These are phyloP conservation scores for Amanita fuliginea DNA, from an alignment of 768 basidiomycete species.

Conservation along the genomic window DNA sequence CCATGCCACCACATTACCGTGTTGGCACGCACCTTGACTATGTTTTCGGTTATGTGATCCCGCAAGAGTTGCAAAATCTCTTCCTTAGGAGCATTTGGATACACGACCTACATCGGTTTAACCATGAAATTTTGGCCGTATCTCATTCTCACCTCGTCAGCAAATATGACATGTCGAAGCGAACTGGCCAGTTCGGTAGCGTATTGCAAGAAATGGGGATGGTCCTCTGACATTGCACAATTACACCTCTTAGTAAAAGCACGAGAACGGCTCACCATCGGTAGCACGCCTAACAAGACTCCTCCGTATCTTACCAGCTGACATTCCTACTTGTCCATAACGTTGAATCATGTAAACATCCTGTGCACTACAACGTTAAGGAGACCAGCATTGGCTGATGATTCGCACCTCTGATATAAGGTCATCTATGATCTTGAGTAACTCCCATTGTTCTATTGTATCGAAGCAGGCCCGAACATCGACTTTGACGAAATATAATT, in stretches of 20 bases:
- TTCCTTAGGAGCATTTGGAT: conserved; percentile 38
- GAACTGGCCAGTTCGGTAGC: conserved; percentile 56
- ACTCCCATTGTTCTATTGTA: conserved; percentile 81
- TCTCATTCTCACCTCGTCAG: conserved; percentile 57
- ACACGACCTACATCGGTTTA: conserved; percentile 25
- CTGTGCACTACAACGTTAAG: conserved; percentile 22
- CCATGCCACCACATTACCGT: background rate
- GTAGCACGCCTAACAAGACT: conserved; percentile 49
- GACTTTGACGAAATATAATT: conserved; percentile 91
- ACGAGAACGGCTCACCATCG: conserved; percentile 33
- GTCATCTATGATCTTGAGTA: conserved; percentile 64
- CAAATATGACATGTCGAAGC: conserved; percentile 70
- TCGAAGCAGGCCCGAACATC: conserved; percentile 97
- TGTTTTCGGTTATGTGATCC: conserved; percentile 86
- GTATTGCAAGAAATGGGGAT: conserved; percentile 60
- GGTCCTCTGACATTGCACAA: conserved; percentile 42
- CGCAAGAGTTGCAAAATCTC: conserved; percentile 66
- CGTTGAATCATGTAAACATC: conserved; percentile 63
- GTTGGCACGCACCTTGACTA: conserved; percentile 61
- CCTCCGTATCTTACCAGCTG: conserved; percentile 45
- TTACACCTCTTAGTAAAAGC: background rate
- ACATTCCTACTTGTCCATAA: conserved; percentile 55
- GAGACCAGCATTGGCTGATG: background rate
- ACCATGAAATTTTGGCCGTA: background rate
- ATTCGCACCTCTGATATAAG: conserved; percentile 58